Base-by-base conservation (phyloP, 1,284 basidiomycete species). In the Paramarasmius palmivorus region DNA sequence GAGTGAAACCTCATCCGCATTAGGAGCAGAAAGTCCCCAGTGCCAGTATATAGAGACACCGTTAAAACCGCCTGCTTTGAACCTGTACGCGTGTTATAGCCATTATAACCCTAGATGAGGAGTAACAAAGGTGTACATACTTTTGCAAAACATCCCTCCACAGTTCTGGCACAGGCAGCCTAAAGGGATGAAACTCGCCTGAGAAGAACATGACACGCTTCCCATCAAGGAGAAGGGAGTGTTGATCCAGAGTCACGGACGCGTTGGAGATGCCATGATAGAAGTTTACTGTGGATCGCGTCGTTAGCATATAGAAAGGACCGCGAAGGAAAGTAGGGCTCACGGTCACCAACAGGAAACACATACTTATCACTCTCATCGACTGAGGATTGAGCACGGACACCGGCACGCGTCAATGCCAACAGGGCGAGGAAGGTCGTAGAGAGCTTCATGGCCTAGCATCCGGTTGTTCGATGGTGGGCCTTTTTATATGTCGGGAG, bases 61-160 rank as follows among this genome's bases (percentile, higher is more conserved):
- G 59, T 80, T 81, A 63, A 79, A 75, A 4, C 78, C 79, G 2
- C 75, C 72, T 2, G 77, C 63, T 61, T 68, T 66, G 56, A 74
- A 65, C 62, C 60, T 77, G 62, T 20, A 71, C n/a, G 20, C 15
- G 37, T 40, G 36, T 22, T 37, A 15, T 17, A 3, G 37, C 20
- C 40, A 38, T 36, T 29, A n/a, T 22, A 34, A 8, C 20, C 23
- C 15, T 15, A 36, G 19, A 34, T n/a, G 6, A 22, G n/a, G 10
- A 17, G 19, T 8, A 7, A 23, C 17, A 42, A 22, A 42, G 15
- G 10, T 26, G 5, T 14, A 57, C 64, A n/a, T 40, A 69, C 69
- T 70, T 71, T 58, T 71, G 57, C 23, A 70, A 62, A 35, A 80
- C 70, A 59, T 82, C 80, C 32, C 68, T 64, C 79, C 79, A 82